phyloP scores from a whole-genome alignment of 2,329 filamentous ascomycete species.

The Beauveria caledonica region DNA sequence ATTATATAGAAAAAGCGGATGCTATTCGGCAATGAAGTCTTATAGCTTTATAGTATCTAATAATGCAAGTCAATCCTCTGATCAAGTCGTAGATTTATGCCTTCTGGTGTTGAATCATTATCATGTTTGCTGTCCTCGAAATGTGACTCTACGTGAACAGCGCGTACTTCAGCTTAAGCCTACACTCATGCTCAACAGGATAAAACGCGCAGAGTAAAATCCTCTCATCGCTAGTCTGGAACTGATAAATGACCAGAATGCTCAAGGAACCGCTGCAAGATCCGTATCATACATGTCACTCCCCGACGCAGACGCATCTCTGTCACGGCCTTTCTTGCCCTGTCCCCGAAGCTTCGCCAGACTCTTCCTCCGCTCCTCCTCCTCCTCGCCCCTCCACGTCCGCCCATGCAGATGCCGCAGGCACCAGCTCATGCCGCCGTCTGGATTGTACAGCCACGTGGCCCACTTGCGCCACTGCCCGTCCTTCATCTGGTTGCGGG shows the following conservation, averaged over 20 bases:
- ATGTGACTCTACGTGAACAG: too few species aligned
- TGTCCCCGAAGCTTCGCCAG: not conserved
- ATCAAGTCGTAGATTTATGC: too few species aligned
- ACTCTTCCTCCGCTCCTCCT: not conserved
- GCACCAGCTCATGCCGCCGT: conserved; percentile 36
- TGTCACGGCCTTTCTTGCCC: not conserved
- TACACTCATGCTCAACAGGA: not conserved
- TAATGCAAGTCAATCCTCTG: too few species aligned
- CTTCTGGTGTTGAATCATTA: too few species aligned
- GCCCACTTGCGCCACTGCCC: conserved; percentile 45
- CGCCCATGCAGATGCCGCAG: conserved; percentile 43
- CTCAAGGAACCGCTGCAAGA: not conserved
- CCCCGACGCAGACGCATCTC: not conserved
- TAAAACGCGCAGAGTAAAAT: not conserved
- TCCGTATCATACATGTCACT: not conserved
- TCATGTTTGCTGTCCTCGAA: too few species aligned
- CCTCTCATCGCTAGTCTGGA: not conserved
- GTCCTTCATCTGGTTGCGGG: conserved; percentile 48
- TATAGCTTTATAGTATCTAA: too few species aligned
- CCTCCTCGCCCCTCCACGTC: conserved; percentile 29
- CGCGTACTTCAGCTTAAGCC: too few species aligned
- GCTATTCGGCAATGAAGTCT: too few species aligned
- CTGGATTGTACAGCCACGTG: conserved; percentile 47
- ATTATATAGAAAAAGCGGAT: too few species aligned
- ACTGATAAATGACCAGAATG: not conserved